Conservation (phyloP, 495 filamentous ascomycete genomes). For the Tuber borchii region DNA sequence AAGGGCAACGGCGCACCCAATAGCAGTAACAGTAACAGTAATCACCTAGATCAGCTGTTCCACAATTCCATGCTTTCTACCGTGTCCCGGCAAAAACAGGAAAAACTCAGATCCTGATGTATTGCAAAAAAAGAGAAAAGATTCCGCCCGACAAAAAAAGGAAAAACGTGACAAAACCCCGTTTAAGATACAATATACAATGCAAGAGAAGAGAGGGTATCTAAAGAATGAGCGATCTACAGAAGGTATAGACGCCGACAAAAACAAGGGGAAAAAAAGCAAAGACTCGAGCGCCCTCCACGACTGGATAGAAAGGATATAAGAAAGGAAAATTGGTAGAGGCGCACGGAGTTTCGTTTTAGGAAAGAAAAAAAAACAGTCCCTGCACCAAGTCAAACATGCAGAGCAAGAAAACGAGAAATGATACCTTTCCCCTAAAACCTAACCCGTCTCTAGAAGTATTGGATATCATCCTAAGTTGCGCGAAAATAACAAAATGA, state of each 20-base stretch:
- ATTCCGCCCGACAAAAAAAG: background rate
- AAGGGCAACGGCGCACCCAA: background rate
- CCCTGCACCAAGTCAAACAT: constrained; percentile 14
- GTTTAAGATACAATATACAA: background rate
- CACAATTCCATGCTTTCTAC: background rate
- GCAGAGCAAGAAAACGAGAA: constrained; percentile 25
- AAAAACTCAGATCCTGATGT: background rate
- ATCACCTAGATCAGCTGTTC: background rate
- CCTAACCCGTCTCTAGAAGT: constrained; percentile 31
- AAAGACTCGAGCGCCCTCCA: background rate
- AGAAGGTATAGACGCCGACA: background rate
- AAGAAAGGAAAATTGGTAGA: background rate
- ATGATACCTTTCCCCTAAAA: constrained; percentile 20
- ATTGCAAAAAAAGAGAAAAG: background rate
- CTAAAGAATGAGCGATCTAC: background rate
- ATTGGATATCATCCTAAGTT: constrained; percentile 29
- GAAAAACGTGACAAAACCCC: background rate
- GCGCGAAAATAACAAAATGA: constrained; percentile 25
- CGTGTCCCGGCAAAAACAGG: background rate
- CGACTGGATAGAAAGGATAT: background rate
- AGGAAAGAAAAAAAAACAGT: constrained; percentile 5
- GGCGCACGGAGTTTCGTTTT: background rate
- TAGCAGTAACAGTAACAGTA: background rate
- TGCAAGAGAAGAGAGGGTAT: background rate
- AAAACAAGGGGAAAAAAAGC: background rate